phyloP scores from a whole-genome alignment of 306 rosid species.

The Astragalus glycyphyllos region DNA sequence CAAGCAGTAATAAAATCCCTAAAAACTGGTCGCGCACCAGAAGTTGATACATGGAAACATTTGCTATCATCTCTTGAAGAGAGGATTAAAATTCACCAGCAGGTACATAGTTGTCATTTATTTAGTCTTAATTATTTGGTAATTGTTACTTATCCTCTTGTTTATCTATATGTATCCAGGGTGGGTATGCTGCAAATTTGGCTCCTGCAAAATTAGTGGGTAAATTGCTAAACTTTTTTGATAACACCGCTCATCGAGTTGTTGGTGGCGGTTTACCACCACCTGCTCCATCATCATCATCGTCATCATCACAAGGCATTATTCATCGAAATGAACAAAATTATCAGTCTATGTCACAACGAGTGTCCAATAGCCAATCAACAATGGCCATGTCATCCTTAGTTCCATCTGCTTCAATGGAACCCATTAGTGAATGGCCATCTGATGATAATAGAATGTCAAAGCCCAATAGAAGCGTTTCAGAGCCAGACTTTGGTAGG shows the following conservation, averaged over 20 bases:
- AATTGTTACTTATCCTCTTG: constrained; percentile 23
- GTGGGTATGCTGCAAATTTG: constrained; percentile 82
- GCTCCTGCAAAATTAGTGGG: constrained; percentile 86
- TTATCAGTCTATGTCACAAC: constrained; percentile 51
- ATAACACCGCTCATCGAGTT: constrained; percentile 92
- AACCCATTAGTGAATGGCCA: constrained; percentile 77
- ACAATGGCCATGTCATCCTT: constrained; percentile 91
- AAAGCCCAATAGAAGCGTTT: constrained; percentile 79
- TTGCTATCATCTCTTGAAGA: constrained; percentile 80
- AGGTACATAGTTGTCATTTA: constrained; percentile 53
- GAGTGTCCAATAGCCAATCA: constrained; percentile 83
- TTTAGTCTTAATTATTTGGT: constrained; percentile 25
- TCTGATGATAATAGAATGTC: constrained; percentile 55
- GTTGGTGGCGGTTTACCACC: constrained; percentile 95
- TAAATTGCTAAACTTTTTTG: constrained; percentile 86
- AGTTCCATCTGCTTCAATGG: constrained; percentile 85
- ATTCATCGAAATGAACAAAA: constrained; percentile 61
- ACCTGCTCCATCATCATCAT: constrained; percentile 75
- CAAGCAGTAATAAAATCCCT: constrained; percentile 79
- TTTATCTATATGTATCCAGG: constrained; percentile 57
- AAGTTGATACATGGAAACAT: constrained; percentile 85
- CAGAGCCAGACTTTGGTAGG: constrained; percentile 95
- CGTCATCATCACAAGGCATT: constrained; percentile 63
- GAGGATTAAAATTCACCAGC: constrained; percentile 86
- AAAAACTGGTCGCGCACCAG: constrained; percentile 85